Evolutionary conservation across 2,329 filamentous ascomycete genomes (phyloP), one percentile per base, ranked within the genome.

Genomic region (Pseudogymnoascus sp.): DNA sequence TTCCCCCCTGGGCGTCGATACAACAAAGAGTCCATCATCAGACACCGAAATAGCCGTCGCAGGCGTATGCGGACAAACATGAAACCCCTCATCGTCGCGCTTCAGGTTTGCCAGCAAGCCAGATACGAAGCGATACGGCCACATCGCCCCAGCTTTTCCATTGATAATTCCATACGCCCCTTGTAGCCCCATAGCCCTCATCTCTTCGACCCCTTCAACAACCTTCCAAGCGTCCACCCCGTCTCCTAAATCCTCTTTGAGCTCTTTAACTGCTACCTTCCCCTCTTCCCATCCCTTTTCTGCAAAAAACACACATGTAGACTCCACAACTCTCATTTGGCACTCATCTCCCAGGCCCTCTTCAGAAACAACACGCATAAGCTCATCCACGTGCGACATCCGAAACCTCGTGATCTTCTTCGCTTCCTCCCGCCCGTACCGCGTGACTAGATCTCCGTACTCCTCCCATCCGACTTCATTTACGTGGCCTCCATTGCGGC

Each of bases 401-500:
- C 80, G 75, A 60, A 82, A 80, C n/a, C 72, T 66, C 2, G 76
- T 72, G 2, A 82, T 65, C 10, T 70, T 69, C 2, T 72, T 71
- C 4, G 81, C 81, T 13, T 71, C 67, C 25, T 75, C 73, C 0
- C 66, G 66, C 0, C 76, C 74, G 2, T 77, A 59, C 6, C 59
- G 67, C 4, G 58, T 59, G 33, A 72, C 72, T 4, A 78, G 68
- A 2, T 63, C 63, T 2, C 70, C 67, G 59, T 79, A 81, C 44
- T 76, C 70, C 60, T 77, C 74, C 63, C 80, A 76, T 2, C 79
- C 76, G 2, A 72, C 71, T 27, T 73, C 69, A 68, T 82, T 81
- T 64, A 82, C 77, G 68, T 81, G 80, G 0, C 79, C 81, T 17
- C 80, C 81, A 64, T 83, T 83, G 58, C 81, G 75, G 1, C 78